Evolutionary conservation across 805 yeast species (phyloP).

Genomic region (Citeromyces nyonsensis): DNA sequence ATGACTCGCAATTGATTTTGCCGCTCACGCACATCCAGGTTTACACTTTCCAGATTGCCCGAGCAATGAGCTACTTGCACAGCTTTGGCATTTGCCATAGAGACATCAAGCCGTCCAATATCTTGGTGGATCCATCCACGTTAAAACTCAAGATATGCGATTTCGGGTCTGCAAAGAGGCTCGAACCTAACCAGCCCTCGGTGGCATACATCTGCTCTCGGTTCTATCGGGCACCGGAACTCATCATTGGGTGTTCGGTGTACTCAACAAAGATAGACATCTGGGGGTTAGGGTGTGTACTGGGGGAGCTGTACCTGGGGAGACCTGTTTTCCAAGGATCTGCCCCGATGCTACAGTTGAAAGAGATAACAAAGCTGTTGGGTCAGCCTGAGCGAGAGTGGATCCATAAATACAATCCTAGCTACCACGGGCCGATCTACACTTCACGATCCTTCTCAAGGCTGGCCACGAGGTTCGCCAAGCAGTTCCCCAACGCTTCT

Average conservation of each 20-base stretch:
- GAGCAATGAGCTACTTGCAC: conserved; percentile 74
- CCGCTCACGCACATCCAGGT: conserved; percentile 66
- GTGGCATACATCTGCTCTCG: conserved; percentile 94
- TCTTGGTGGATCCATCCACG: conserved; percentile 55
- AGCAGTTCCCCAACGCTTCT: conserved; percentile 64
- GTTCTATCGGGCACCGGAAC: conserved; percentile 92
- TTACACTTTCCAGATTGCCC: conserved; percentile 64
- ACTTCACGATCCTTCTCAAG: conserved; percentile 15
- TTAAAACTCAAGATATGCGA: conserved; percentile 67
- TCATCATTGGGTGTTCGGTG: conserved; percentile 77
- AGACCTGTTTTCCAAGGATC: conserved; percentile 93
- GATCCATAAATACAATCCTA: conserved; percentile 59
- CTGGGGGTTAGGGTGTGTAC: conserved; percentile 96
- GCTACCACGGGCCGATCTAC: conserved; percentile 61
- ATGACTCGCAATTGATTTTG: conserved; percentile 40
- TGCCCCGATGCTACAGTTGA: conserved; percentile 74
- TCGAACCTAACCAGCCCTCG: conserved; percentile 70
- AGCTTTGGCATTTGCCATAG: conserved; percentile 72
- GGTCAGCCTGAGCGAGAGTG: conserved; percentile 78
- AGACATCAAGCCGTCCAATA: conserved; percentile 75
- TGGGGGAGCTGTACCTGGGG: conserved; percentile 88
- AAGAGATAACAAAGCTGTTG: conserved; percentile 77
- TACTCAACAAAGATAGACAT: conserved; percentile 88
- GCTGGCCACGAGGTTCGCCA: conserved; percentile 23
- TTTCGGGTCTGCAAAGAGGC: conserved; percentile 72